Conservation (phyloP, 2,329 filamentous ascomycete species). For the Colletotrichum viniferum region DNA sequence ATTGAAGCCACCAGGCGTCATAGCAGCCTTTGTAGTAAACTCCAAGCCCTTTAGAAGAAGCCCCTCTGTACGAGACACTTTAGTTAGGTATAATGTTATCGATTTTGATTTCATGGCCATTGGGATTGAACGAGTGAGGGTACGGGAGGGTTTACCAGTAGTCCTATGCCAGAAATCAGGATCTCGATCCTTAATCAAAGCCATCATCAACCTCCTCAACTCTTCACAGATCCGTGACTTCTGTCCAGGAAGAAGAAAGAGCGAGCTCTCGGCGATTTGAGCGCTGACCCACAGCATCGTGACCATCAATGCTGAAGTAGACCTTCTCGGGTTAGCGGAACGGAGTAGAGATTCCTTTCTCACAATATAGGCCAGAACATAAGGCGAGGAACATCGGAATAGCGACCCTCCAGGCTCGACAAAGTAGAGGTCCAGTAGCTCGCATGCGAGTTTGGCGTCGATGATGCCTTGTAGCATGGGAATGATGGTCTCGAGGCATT, state of each 20-base stretch:
- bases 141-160: not conserved
- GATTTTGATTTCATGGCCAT: not conserved
- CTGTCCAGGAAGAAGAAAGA: conserved; percentile 44
- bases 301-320: conserved; percentile 45
- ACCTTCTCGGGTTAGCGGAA: not conserved
- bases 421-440: conserved; percentile 53
- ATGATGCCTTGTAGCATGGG: conserved; percentile 43
- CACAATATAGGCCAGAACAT: not conserved
- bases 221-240: conserved; percentile 43
- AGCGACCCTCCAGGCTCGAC: conserved; percentile 47
- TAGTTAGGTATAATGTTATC: not conserved
- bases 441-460: conserved; percentile 44
- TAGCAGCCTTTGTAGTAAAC: not conserved
- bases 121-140: not conserved
- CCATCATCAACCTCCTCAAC: not conserved
- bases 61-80: not conserved
- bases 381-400: conserved; percentile 48
- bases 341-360: not conserved
- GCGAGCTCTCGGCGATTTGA: conserved; percentile 49
- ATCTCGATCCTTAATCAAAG: not conserved
- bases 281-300: conserved; percentile 54
- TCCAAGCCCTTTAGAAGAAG: not conserved
- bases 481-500: conserved; percentile 44
- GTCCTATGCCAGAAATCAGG: not conserved
- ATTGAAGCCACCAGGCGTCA: not conserved